A percentile compares a stretch with the other conserved stretches of the same genome.
Conservation (phyloP, 495 filamentous ascomycete species). For the Xylaria sp. region DNA sequence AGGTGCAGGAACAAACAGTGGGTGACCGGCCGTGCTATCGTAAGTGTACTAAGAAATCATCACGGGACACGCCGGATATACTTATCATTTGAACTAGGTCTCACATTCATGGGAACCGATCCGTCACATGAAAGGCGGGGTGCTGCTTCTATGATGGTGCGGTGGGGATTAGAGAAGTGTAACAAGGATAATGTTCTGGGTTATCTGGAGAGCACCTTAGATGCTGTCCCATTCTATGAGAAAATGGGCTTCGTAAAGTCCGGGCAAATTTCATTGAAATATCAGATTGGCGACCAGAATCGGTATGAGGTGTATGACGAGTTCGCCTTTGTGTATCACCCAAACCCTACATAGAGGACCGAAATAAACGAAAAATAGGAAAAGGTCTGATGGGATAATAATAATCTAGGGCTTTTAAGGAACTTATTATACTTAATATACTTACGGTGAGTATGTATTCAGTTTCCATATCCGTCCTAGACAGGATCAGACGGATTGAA, state of each 20-base stretch:
- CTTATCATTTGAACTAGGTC: slow-evolving; percentile 28
- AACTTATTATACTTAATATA: too few relatives aligned
- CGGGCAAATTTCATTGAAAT: not conserved
- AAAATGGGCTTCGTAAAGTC: slow-evolving; percentile 34
- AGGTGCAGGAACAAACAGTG: slow-evolving; percentile 33
- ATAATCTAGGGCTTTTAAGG: too few relatives aligned
- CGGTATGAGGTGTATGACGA: slow-evolving; percentile 28
- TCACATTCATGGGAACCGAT: slow-evolving; percentile 45
- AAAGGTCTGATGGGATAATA: not conserved
- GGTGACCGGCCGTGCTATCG: slow-evolving; percentile 42
- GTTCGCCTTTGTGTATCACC: slow-evolving; percentile 30
- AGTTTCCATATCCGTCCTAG: too few relatives aligned
- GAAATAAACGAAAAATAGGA: too few relatives aligned
- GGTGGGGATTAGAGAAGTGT: slow-evolving; percentile 40
- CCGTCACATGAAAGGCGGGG: slow-evolving; percentile 39
- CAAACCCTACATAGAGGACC: not conserved
- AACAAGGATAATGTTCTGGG: slow-evolving; percentile 31
- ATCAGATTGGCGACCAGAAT: not conserved
- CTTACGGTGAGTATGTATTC: too few relatives aligned
- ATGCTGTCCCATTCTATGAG: slow-evolving; percentile 42
- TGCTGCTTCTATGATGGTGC: slow-evolving; percentile 40
- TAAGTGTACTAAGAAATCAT: slow-evolving; percentile 28
- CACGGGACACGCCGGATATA: not conserved
- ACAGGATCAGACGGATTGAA: too few relatives aligned
- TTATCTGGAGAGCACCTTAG: slow-evolving; percentile 47